A percentile compares a stretch with the other conserved stretches of the same genome.
Evolutionary conservation across 495 filamentous ascomycete species (phyloP).

Genomic region (Neurospora cerealis): DNA sequence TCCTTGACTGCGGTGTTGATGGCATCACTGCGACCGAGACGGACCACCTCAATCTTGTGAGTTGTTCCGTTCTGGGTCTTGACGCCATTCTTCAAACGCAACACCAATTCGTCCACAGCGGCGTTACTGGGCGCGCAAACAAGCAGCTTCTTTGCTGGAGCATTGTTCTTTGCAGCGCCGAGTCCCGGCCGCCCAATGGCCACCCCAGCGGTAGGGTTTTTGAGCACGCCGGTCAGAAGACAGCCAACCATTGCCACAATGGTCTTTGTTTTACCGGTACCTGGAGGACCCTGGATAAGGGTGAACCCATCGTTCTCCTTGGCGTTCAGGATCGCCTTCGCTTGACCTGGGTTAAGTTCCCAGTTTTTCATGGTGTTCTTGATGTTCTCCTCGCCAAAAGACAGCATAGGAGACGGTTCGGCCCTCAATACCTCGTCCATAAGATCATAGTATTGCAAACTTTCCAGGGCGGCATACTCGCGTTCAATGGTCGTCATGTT

Average conservation of each 20-base stretch:
- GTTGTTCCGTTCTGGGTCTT: constrained; percentile 62
- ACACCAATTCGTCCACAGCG: constrained; percentile 90
- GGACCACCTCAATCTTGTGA: constrained; percentile 71
- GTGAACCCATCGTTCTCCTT: constrained; percentile 94
- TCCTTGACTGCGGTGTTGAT: constrained; percentile 85
- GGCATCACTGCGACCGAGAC: constrained; percentile 85
- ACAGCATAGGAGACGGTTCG: constrained; percentile 76
- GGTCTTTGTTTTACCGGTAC: constrained; percentile 96
- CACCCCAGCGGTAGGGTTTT: constrained; percentile 29
- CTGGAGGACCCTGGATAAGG: constrained; percentile 89
- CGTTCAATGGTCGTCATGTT: constrained; percentile 88
- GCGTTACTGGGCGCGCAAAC: constrained; percentile 97
- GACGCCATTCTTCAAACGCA: constrained; percentile 82
- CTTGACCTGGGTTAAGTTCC: constrained; percentile 77
- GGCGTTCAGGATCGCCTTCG: constrained; percentile 85
- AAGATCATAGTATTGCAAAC: constrained; percentile 88
- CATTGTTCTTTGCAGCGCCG: constrained; percentile 18
- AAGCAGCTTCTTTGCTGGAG: constrained; percentile 65
- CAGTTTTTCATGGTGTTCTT: constrained; percentile 61
- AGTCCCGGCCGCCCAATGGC: constrained; percentile 40
- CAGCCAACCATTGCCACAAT: constrained; percentile 94
- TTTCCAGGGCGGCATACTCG: constrained; percentile 85
- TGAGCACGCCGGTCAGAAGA: constrained; percentile 56
- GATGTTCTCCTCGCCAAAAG: constrained; percentile 63
- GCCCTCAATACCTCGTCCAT: constrained; percentile 83